phyloP scores from a whole-genome alignment of 495 filamentous ascomycete genomes.

The Podospora anserina region DNA sequence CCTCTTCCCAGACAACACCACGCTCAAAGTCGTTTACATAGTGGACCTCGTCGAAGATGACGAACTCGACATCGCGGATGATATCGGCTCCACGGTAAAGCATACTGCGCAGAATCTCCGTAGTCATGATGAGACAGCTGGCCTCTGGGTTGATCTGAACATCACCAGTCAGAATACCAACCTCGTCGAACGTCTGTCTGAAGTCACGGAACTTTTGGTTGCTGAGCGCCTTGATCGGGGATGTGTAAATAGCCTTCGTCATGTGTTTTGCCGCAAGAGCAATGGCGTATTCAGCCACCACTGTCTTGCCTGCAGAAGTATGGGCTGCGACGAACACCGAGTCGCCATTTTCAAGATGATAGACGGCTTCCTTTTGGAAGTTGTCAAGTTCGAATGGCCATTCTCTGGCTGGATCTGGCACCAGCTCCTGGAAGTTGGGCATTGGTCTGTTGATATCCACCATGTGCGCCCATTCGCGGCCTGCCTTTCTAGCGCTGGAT shows the following conservation, averaged over 20 bases:
- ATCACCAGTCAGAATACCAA: slow-evolving; percentile 94
- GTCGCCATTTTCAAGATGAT: slow-evolving; percentile 93
- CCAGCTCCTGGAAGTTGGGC: slow-evolving; percentile 84
- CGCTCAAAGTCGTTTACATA: slow-evolving; percentile 98
- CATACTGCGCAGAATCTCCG: slow-evolving; percentile 97
- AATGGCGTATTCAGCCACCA: slow-evolving; percentile 97
- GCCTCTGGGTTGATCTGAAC: slow-evolving; percentile 98
- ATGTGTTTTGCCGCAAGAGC: slow-evolving; percentile 93
- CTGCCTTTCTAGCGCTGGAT: slow-evolving; percentile 66
- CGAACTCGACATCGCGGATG: slow-evolving; percentile 96
- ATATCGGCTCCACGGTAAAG: slow-evolving; percentile 94
- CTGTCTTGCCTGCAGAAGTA: slow-evolving; percentile 96
- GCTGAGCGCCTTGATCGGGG: slow-evolving; percentile 95
- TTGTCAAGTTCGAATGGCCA: slow-evolving; percentile 98
- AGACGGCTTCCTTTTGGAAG: slow-evolving; percentile 97
- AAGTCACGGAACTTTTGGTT: slow-evolving; percentile 99
- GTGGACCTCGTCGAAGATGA: slow-evolving; percentile 98
- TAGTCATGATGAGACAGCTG: slow-evolving; percentile 98
- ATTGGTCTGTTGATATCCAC: slow-evolving; percentile 91
- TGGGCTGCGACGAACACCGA: slow-evolving; percentile 99
- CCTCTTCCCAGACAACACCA: slow-evolving; percentile 98
- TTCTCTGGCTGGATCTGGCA: slow-evolving; percentile 91
- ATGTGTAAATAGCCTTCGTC: slow-evolving; percentile 99
- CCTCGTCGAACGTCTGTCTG: slow-evolving; percentile 81
- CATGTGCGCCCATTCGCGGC: slow-evolving; percentile 95